Base-by-base conservation (phyloP, 768 basidiomycete species). In the Boletus rubescentipes region DNA sequence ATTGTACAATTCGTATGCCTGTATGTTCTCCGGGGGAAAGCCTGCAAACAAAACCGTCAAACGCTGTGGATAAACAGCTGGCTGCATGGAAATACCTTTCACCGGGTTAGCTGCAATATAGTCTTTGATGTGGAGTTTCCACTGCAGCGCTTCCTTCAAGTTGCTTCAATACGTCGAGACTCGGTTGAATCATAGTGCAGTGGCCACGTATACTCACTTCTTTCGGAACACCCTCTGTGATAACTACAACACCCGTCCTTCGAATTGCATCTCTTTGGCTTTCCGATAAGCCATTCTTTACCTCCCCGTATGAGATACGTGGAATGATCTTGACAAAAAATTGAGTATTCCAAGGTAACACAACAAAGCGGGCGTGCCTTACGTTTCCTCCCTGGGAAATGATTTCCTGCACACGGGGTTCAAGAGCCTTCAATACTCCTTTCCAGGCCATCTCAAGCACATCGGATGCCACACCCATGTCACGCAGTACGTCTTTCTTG, bases 1-100 rank as follows among this genome's bases (percentile, higher is more conserved):
- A 69, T 89, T 86, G 74, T 91, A 91, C 14, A 91, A 64, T 61
- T 91, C 89, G 63, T 78, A 91, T 8, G 82, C 86, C 67, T 90
- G 86, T 45, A 86, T 82, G 57, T 89, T 77, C 35, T 83, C 76
- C 4, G 75, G 71, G 0, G 89, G 89, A 58, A 83, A 87, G 7
- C 89, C 87, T 87, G 61, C 1, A 31, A 12, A 21, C 36, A 9
- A 34, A 18, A 14, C 15, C 1, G 16, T 36, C 45, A 29, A 51
- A 20, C 16, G 8, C 9, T 11, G 21, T 12, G 8, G 16, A 34
- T 10, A 21, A 37, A 23, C 16, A 7, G 46, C 51, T 7, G 21
- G 12, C 5, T n/a, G 8, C 15, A n/a, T n/a, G 14, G 5, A 21
- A 20, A 18, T 16, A 79, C 83, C 84, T 73, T 77, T 79, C 20